A percentile compares a stretch with the other conserved stretches of the same genome.
Conservation (phyloP, 2,329 filamentous ascomycete species). For the Fusarium bactridioides region DNA sequence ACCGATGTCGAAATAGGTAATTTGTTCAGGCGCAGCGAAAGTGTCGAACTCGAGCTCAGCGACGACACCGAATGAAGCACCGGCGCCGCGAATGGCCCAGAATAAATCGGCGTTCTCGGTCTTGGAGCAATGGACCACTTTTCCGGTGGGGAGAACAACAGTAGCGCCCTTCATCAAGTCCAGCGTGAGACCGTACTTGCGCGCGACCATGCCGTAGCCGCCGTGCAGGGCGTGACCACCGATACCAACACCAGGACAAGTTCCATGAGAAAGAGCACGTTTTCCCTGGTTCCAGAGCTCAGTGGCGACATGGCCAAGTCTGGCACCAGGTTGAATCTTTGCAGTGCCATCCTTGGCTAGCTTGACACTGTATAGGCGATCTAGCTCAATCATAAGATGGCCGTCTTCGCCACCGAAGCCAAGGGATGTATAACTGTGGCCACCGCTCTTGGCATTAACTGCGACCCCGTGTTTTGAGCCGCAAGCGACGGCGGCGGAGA, state of each 20-base stretch:
- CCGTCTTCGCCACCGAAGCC: constrained; percentile 54
- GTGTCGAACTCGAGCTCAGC: constrained; percentile 43
- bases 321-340: constrained; percentile 53
- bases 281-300: constrained; percentile 52
- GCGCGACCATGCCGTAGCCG: constrained; percentile 45
- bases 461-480: constrained; percentile 53
- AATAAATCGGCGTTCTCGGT: constrained; percentile 39
- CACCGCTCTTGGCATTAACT: constrained; percentile 60
- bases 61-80: constrained; percentile 45
- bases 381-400: constrained; percentile 51
- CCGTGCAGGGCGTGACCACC: constrained; percentile 44
- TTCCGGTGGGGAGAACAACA: constrained; percentile 42
- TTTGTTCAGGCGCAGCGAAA: constrained; percentile 28
- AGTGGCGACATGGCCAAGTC: constrained; percentile 57
- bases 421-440: constrained; percentile 62
- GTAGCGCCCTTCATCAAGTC: constrained; percentile 43
- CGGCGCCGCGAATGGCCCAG: constrained; percentile 44
- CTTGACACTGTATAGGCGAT: constrained; percentile 48
- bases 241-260: constrained; percentile 54
- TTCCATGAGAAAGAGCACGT: constrained; percentile 58
- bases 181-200: constrained; percentile 42
- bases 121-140: constrained; percentile 39
- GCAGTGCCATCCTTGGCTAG: constrained; percentile 34
- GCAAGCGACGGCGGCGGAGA: constrained; percentile 56
- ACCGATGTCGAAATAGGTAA: constrained; percentile 37